A percentile compares a stretch with the other conserved stretches of the same genome.
phyloP scores from a whole-genome alignment of 176 grass and related monocot species.

The Oryza glumipatula region DNA sequence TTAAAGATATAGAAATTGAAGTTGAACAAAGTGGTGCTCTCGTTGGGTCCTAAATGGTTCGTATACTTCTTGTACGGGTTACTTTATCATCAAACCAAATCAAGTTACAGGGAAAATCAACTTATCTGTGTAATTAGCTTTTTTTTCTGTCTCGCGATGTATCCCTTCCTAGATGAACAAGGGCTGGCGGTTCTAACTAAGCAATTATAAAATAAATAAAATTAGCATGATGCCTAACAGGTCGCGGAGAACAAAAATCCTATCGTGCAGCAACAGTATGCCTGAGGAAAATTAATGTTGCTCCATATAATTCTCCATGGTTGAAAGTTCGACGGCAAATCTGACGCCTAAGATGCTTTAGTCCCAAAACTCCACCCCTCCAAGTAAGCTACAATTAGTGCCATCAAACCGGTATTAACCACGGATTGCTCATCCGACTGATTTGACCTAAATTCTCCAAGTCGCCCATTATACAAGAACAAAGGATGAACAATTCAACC shows the following conservation, averaged over 20 bases:
- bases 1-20: background rate
- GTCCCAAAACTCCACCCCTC: background rate
- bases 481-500: background rate
- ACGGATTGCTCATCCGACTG: background rate
- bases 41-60: background rate
- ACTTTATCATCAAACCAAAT: background rate
- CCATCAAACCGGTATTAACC: background rate
- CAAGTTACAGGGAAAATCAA: background rate
- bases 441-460: background rate
- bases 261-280: background rate
- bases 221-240: background rate
- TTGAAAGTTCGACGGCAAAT: background rate
- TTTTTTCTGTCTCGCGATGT: background rate
- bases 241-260: background rate
- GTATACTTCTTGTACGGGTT: background rate
- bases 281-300: background rate
- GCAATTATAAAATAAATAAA: slow-evolving; percentile 6
- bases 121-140: background rate
- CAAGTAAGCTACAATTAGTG: background rate
- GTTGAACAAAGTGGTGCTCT: background rate
- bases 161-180: slow-evolving; percentile 10
- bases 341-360: background rate
- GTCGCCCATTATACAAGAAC: background rate
- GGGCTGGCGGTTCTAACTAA: background rate
- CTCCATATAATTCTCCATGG: background rate